Evolutionary conservation across 352 stramenopile genomes (phyloP), one percentile per base, ranked within the genome.

Genomic region (Globisporangium cederbergense): DNA sequence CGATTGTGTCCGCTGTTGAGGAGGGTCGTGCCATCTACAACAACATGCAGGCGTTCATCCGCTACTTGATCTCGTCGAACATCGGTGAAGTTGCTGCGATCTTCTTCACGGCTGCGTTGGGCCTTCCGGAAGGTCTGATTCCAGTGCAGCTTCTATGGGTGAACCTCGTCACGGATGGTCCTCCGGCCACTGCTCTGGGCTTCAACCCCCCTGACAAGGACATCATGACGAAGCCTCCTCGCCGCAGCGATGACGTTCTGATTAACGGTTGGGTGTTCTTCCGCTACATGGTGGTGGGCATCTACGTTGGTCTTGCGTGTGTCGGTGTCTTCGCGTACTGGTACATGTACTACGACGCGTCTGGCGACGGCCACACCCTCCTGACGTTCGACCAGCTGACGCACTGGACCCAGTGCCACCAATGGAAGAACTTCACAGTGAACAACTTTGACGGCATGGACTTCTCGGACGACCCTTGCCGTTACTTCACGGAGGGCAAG

Each of bases 141-240:
- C 96, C 98, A 2, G 98, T 99, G 65, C 97, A 99, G 76, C 81
- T 99, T 13, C 77, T 99, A 13, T 99, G 97, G 97, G 97, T 99
- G n/a, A 99, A 99, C 79, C 81, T 99, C 18, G 97, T 99, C 40
- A 99, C 98, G 11, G 98, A 99, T 76, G 98, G 97, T 32, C 97
- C 96, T 32, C 98, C 98, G 16, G 98, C 98, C 2, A 99, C 97
- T 18, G 96, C 97, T 16, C 87, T 99, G 5, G 97, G 97, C 30
- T 99, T 99, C 77, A 99, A 99, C 82, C 96, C 97, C 45, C 95
- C 98, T 34, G 94, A 98, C 70, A 93, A 90, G 34, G 96, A 99
- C 82, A 96, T 99, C 58, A 99, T 99, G 97, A 90, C 83, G 64
- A 91, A 97, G 68, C 90, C 93, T 25, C 97, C 97, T 65, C 89